These are phyloP conservation scores for Coniferiporia weirii DNA, from an alignment of 1,284 basidiomycete species.

Conservation along the genomic window DNA sequence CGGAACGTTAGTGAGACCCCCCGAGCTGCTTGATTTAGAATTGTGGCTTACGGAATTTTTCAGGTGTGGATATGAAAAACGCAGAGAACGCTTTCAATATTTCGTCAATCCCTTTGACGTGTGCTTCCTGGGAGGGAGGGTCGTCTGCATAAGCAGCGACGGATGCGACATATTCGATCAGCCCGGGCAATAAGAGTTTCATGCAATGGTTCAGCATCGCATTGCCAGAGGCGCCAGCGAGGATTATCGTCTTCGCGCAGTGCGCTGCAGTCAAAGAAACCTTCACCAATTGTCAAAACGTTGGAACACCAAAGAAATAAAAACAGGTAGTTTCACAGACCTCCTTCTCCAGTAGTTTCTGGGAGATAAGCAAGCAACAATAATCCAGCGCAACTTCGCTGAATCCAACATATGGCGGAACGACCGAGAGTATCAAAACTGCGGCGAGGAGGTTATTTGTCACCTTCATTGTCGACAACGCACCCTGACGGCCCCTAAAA, in stretches of 20 bases:
- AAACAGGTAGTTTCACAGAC: constrained; percentile 35
- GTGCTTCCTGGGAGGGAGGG: constrained; percentile 45
- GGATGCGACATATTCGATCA: constrained; percentile 75
- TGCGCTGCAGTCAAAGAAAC: constrained; percentile 83
- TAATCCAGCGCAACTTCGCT: constrained; percentile 80
- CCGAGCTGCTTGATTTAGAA: constrained; percentile 24
- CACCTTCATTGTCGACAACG: constrained; percentile 76
- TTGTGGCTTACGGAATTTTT: constrained; percentile 68
- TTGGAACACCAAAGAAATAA: constrained; percentile 3
- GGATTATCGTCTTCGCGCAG: constrained; percentile 78
- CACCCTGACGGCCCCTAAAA: constrained; percentile 70
- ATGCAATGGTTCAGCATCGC: constrained; percentile 69
- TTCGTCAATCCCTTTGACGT: constrained; percentile 66
- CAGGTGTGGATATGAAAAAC: constrained; percentile 54
- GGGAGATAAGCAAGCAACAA: constrained; percentile 77
- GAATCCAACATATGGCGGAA: constrained; percentile 65
- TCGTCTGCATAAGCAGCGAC: constrained; percentile 57
- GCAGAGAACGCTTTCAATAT: constrained; percentile 76
- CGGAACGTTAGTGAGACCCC: not conserved
- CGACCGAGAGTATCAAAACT: constrained; percentile 80
- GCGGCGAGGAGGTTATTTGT: constrained; percentile 88
- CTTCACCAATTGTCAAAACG: constrained; percentile 29
- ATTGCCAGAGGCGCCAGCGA: constrained; percentile 58
- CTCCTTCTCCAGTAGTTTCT: constrained; percentile 69
- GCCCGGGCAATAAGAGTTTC: constrained; percentile 68